phyloP scores from a whole-genome alignment of 1,284 basidiomycete species.

The Boletellus deceptivus region DNA sequence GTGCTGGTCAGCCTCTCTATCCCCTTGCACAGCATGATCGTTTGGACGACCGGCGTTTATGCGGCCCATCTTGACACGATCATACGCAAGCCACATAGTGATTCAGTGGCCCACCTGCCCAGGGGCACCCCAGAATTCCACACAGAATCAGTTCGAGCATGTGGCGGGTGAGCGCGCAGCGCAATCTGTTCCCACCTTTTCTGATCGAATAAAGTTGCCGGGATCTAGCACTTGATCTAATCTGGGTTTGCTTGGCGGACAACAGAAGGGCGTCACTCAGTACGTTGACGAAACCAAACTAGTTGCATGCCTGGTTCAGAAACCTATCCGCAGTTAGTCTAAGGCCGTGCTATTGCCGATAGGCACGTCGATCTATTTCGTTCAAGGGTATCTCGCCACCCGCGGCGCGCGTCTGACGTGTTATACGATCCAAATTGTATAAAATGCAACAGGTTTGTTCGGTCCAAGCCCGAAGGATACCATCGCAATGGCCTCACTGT shows the following conservation, averaged over 20 bases:
- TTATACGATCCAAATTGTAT: slow-evolving; percentile 12
- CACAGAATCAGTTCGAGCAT: background rate
- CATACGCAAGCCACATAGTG: background rate
- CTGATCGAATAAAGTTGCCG: background rate
- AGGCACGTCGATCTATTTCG: background rate
- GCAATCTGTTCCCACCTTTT: background rate
- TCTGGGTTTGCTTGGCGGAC: slow-evolving; percentile 11
- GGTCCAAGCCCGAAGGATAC: background rate
- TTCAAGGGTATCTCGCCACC: background rate
- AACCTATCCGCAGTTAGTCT: slow-evolving; percentile 1
- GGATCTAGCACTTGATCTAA: slow-evolving; percentile 1
- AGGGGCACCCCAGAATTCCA: background rate
- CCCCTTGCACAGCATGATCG: background rate
- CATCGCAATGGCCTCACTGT: slow-evolving; percentile 16
- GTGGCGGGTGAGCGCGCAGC: background rate
- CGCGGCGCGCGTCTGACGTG: background rate
- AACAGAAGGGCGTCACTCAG: background rate
- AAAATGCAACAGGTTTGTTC: slow-evolving; percentile 11
- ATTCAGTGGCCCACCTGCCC: background rate
- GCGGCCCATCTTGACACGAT: slow-evolving; percentile 12
- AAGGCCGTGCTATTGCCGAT: slow-evolving; percentile 26
- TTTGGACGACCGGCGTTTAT: slow-evolving; percentile 19
- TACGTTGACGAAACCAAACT: slow-evolving; percentile 1
- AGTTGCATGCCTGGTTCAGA: background rate
- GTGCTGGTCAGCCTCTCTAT: background rate